Evolutionary conservation across 2,329 filamentous ascomycete species (phyloP).

Genomic region (Hyphodiscus sp.): DNA sequence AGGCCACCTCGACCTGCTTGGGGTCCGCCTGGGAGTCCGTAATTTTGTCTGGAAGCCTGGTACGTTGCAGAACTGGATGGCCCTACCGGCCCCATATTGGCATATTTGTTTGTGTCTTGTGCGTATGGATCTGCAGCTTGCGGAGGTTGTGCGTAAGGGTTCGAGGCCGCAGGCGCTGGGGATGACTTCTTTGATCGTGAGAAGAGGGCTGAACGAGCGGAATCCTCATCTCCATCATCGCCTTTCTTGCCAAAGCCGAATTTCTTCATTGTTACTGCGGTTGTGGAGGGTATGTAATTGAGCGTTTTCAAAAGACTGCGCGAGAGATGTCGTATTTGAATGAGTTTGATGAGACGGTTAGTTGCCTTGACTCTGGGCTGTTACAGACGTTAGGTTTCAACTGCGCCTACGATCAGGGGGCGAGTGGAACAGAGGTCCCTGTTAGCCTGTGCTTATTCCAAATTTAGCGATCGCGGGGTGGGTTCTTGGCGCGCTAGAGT

Average conservation of each 20-base stretch:
- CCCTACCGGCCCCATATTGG: constrained; percentile 39
- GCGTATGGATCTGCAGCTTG: constrained; percentile 51
- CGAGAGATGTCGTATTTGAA: not conserved
- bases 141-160: constrained; percentile 29
- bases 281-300: not conserved
- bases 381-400: not conserved
- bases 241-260: constrained; percentile 52
- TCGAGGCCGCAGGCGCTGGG: constrained; percentile 31
- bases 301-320: not conserved
- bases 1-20: constrained; percentile 32
- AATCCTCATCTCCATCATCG: constrained; percentile 42
- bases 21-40: constrained; percentile 26
- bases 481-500: not conserved
- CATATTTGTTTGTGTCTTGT: constrained; percentile 49
- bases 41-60: constrained; percentile 18
- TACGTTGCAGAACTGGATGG: constrained; percentile 27
- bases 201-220: constrained; percentile 45
- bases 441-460: not conserved
- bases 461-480: not conserved
- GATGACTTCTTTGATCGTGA: constrained; percentile 43
- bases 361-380: not conserved
- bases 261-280: constrained; percentile 51
- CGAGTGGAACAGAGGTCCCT: too few species aligned
- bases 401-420: not conserved
- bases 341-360: not conserved